These are phyloP conservation scores for Cyphellophora attinorum DNA, from an alignment of 2,329 filamentous ascomycete species.

Conservation along the genomic window DNA sequence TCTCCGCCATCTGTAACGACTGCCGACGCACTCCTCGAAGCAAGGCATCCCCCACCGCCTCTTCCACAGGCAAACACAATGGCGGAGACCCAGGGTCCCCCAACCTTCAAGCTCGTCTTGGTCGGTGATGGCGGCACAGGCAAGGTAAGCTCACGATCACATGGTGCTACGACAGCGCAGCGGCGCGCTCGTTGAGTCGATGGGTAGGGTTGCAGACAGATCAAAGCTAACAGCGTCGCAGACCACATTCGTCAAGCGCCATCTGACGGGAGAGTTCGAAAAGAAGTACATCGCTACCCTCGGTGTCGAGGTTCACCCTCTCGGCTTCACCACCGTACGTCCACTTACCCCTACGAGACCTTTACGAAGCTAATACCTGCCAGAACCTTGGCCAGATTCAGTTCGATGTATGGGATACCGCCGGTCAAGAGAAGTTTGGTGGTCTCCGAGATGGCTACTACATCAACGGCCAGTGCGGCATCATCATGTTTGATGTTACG, in stretches of 20 bases:
- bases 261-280: constrained; percentile 99
- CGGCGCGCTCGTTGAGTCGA: neutral
- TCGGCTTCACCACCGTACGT: constrained; percentile 94
- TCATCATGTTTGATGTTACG: constrained; percentile 99
- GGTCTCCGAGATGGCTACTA: constrained; percentile 99
- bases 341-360: constrained; percentile 15
- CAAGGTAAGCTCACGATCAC: constrained; percentile 60
- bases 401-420: constrained; percentile 99
- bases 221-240: constrained; percentile 29
- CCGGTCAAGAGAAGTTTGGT: constrained; percentile 98
- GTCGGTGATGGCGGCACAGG: constrained; percentile 98
- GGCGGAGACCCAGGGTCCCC: constrained; percentile 50
- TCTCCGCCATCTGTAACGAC: too few relatives aligned
- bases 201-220: neutral
- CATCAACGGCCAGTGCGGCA: constrained; percentile 99
- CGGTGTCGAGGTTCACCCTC: constrained; percentile 98
- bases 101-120: constrained; percentile 99
- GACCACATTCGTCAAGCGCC: constrained; percentile 99
- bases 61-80: constrained; percentile 48
- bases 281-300: constrained; percentile 99
- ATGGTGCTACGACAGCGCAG: neutral
- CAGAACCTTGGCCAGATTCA: constrained; percentile 90
- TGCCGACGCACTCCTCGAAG: too few relatives aligned
- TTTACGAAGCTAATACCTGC: constrained; percentile 5
- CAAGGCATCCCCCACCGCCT: too few relatives aligned